These are phyloP conservation scores for Camellia granthamiana DNA, from an alignment of 148 eudicot genomes.

Conservation along the genomic window DNA sequence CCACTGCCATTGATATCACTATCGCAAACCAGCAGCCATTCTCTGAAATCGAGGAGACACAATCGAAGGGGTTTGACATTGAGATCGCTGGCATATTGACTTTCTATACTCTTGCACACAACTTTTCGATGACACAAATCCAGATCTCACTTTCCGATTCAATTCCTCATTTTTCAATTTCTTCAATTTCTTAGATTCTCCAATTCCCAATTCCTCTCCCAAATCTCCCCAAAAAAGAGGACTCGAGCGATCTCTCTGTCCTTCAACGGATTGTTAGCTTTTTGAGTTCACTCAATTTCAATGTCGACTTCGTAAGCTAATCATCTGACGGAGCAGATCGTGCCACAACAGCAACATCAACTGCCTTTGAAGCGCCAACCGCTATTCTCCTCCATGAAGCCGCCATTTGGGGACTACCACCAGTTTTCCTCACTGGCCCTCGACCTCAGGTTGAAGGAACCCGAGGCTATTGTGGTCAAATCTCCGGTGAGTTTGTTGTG, in stretches of 20 bases:
- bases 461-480: constrained; percentile 58
- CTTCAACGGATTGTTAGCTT: neutral
- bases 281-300: constrained; percentile 7
- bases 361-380: constrained; percentile 41
- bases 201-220: constrained; percentile 15
- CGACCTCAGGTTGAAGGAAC: constrained; percentile 21
- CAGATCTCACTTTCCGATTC: constrained; percentile 16
- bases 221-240: constrained; percentile 8
- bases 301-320: constrained; percentile 35
- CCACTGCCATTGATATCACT: no score
- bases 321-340: constrained; percentile 29
- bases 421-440: constrained; percentile 38
- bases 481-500: constrained; percentile 54
- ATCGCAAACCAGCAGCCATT: no score
- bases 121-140: neutral
- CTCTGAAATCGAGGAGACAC: no score
- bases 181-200: constrained; percentile 13
- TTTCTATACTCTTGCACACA: no score
- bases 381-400: constrained; percentile 56
- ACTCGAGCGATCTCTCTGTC: constrained; percentile 14
- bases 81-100: no score
- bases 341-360: constrained; percentile 16
- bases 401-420: constrained; percentile 74
- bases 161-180: neutral
- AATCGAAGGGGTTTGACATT: no score